Evolutionary conservation across 768 basidiomycete genomes (phyloP).

Genomic region (Boletus huronensis): DNA sequence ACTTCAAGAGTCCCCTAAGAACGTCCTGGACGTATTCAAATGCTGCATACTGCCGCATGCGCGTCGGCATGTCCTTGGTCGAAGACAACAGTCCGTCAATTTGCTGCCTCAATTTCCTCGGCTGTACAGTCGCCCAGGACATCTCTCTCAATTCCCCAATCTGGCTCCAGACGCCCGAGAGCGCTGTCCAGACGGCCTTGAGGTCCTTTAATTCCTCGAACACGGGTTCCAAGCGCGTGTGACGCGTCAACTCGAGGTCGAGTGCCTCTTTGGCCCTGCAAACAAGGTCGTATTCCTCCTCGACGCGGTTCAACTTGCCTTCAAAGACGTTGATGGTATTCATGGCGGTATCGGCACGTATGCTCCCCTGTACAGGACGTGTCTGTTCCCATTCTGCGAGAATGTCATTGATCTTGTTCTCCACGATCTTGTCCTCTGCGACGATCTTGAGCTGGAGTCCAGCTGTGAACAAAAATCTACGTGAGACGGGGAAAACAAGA

Average conservation of each 20-base stretch:
- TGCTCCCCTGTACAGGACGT: constrained; percentile 93
- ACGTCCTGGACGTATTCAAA: constrained; percentile 98
- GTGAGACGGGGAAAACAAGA: constrained; percentile 7
- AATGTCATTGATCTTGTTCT: constrained; percentile 91
- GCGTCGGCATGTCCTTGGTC: constrained; percentile 98
- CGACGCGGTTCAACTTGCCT: constrained; percentile 80
- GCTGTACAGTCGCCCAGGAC: constrained; percentile 89
- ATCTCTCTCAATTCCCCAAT: constrained; percentile 85
- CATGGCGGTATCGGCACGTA: constrained; percentile 95
- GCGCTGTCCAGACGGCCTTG: constrained; percentile 98
- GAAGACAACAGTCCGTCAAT: constrained; percentile 87
- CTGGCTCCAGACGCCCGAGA: constrained; percentile 96
- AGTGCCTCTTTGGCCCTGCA: constrained; percentile 96
- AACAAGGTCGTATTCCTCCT: constrained; percentile 94
- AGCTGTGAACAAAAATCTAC: constrained; percentile 43
- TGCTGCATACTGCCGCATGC: constrained; percentile 98
- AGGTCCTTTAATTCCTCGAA: constrained; percentile 94
- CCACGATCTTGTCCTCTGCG: constrained; percentile 98
- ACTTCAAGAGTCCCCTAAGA: constrained; percentile 80
- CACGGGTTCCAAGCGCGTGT: constrained; percentile 89
- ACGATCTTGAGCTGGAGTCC: constrained; percentile 99
- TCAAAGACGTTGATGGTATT: constrained; percentile 96
- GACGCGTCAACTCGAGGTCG: constrained; percentile 85
- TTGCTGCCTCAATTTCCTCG: constrained; percentile 90
- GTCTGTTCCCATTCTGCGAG: constrained; percentile 92